Evolutionary conservation across 2,329 filamentous ascomycete species (phyloP).

Genomic region (Ophiostoma ulmi): DNA sequence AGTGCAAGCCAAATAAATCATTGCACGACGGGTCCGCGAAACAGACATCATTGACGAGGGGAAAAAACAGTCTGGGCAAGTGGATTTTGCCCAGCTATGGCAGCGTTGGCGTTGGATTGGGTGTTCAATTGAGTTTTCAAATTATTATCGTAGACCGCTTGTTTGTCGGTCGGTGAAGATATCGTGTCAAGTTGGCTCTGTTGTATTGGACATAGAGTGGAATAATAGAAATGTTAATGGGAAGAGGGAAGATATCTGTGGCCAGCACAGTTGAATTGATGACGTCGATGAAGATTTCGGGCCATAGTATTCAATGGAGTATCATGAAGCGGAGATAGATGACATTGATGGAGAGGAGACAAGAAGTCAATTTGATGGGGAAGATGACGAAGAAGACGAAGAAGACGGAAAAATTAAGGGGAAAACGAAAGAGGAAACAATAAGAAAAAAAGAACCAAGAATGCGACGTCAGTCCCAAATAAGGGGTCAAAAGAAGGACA

Average conservation of each 20-base stretch:
- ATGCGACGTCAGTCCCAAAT: background rate
- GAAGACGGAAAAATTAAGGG: background rate
- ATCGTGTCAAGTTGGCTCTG: background rate
- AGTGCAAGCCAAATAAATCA: background rate
- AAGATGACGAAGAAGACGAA: background rate
- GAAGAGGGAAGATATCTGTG: background rate
- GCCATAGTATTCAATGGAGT: background rate
- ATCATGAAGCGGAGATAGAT: background rate
- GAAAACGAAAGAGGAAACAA: background rate
- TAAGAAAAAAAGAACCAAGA: background rate
- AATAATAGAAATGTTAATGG: background rate
- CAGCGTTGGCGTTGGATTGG: background rate
- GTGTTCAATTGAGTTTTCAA: background rate
- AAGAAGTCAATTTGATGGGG: background rate
- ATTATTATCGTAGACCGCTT: background rate
- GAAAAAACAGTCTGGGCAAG: background rate
- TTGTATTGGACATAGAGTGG: background rate
- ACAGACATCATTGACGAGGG: background rate
- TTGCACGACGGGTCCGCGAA: background rate
- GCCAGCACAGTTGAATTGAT: background rate
- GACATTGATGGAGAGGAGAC: background rate
- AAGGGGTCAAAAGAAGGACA: background rate
- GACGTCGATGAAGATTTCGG: background rate
- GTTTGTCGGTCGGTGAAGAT: background rate
- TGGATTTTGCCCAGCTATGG: constrained; percentile 2